These are phyloP conservation scores for Daedaleopsis sinensis DNA, from an alignment of 768 basidiomycete species.

Conservation along the genomic window DNA sequence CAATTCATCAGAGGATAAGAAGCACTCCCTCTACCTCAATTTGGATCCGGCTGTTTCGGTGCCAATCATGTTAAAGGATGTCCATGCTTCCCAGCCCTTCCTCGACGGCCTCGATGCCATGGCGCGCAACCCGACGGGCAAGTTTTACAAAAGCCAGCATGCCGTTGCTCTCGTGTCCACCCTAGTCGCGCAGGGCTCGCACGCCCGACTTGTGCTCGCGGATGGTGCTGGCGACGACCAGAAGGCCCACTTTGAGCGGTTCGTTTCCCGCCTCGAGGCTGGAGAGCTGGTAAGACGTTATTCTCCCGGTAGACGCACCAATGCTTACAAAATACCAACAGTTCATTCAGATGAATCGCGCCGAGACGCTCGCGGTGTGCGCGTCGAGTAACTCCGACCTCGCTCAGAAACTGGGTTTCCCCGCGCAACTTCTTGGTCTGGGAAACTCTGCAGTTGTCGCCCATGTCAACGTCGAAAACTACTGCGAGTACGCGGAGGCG, in stretches of 20 bases:
- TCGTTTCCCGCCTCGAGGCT: constrained; percentile 50
- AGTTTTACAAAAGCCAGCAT: constrained; percentile 56
- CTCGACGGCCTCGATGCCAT: constrained; percentile 43
- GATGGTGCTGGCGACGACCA: constrained; percentile 44
- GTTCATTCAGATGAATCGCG: constrained; percentile 60
- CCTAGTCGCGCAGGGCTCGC: constrained; percentile 52
- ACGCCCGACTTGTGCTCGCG: constrained; percentile 48
- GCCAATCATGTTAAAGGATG: constrained; percentile 50
- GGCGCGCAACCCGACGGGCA: constrained; percentile 49
- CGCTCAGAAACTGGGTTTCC: constrained; percentile 53
- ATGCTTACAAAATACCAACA: constrained; percentile 27
- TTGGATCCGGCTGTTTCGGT: constrained; percentile 54
- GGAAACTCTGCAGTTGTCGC: constrained; percentile 52
- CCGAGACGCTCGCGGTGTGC: constrained; percentile 59
- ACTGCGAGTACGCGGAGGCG: constrained; percentile 60
- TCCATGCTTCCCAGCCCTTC: constrained; percentile 34
- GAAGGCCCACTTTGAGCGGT: constrained; percentile 49
- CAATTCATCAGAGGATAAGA: constrained; percentile 29
- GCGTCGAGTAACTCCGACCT: constrained; percentile 52
- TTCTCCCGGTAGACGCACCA: not conserved
- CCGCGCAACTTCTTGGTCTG: constrained; percentile 45
- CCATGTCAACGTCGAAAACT: constrained; percentile 60
- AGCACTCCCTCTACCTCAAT: constrained; percentile 45
- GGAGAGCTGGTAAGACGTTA: constrained; percentile 51
- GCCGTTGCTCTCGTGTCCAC: constrained; percentile 56